Base-by-base conservation (phyloP, 2,329 filamentous ascomycete genomes). In the Ceratocystis albifundus region DNA sequence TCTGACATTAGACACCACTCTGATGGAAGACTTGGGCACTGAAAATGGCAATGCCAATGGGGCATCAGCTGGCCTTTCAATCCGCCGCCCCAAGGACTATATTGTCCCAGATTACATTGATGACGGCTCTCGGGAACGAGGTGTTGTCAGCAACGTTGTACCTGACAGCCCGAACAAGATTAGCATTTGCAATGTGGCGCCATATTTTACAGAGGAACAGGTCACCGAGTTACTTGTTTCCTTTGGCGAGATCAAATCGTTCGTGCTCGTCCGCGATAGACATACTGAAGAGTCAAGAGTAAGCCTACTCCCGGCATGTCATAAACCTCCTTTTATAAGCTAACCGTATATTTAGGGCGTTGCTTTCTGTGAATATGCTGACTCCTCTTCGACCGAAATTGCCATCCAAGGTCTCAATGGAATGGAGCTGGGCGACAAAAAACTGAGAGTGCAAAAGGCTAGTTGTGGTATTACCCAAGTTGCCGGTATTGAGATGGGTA, bases 81-180 rank as follows among this genome's bases (percentile, higher is more conserved):
- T 97, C 71, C 86, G 86, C 69, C 85, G 94, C 59, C 95, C 95
- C 53, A 96, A 96, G 77, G 94, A 99, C 75, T 99, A 97, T 76
- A 96, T 97, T 71, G 91, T 96, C 65, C 93, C 93, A 8, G 86
- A 88, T 15, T 28, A 30, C 41, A 83, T 84, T 1, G 88, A 92
- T 61, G 87, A 91, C 30, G 82, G 84, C 57, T 82, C 87, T 50
- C 87, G 88, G 71, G 85, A 92, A 72, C 86, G 88, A 46, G 89
- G 89, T 4, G 84, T 89, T 1, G 82, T 96, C 46, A 89, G 90
- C 1, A 88, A 82, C 69, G 79, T 89, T 22, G 94, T 99, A 17
- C 85, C 91, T 8, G 94, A 99, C 74, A 95, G 90, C 2, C 88
- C 91, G 20, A 91, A 96, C 80, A 99, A 99, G 80, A 88, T 99